phyloP scores from a whole-genome alignment of 2,329 filamentous ascomycete genomes.

The Blastomyces emzantsi region DNA sequence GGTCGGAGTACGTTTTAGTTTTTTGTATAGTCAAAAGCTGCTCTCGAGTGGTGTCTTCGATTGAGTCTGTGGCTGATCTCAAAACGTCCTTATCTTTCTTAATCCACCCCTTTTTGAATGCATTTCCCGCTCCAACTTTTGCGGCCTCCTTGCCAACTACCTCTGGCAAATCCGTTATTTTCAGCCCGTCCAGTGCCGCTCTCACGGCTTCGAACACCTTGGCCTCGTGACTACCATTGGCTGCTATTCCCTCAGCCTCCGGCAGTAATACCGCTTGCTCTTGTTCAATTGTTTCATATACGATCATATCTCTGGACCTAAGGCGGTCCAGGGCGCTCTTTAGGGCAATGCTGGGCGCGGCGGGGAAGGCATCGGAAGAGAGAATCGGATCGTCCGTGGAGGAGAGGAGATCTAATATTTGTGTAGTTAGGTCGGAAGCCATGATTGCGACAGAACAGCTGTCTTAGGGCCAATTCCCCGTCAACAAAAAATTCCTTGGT shows the following conservation, averaged over 20 bases:
- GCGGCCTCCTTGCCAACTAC: constrained; percentile 40
- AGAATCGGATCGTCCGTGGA: constrained; percentile 53
- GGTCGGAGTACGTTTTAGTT: constrained; percentile 58
- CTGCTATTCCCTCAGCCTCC: constrained; percentile 62
- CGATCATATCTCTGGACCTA: constrained; percentile 73
- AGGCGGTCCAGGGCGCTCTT: constrained; percentile 87
- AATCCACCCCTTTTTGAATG: constrained; percentile 68
- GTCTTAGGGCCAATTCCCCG: background rate
- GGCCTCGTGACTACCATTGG: constrained; percentile 71
- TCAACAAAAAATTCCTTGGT: background rate
- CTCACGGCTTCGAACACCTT: constrained; percentile 69
- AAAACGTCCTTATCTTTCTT: constrained; percentile 54
- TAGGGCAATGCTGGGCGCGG: constrained; percentile 56
- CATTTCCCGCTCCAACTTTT: constrained; percentile 80
- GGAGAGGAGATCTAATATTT: constrained; percentile 58
- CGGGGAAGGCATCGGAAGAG: constrained; percentile 61
- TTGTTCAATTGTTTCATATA: constrained; percentile 71
- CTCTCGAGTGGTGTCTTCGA: constrained; percentile 69
- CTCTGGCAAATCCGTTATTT: constrained; percentile 59
- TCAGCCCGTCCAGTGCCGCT: constrained; percentile 66
- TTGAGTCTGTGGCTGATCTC: constrained; percentile 54
- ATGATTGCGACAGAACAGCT: constrained; percentile 22
- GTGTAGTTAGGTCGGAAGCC: constrained; percentile 50
- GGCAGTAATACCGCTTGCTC: constrained; percentile 69
- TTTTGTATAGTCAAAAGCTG: constrained; percentile 65